Base-by-base conservation (phyloP, 441 rosid genomes). In the Populus hybrid region DNA sequence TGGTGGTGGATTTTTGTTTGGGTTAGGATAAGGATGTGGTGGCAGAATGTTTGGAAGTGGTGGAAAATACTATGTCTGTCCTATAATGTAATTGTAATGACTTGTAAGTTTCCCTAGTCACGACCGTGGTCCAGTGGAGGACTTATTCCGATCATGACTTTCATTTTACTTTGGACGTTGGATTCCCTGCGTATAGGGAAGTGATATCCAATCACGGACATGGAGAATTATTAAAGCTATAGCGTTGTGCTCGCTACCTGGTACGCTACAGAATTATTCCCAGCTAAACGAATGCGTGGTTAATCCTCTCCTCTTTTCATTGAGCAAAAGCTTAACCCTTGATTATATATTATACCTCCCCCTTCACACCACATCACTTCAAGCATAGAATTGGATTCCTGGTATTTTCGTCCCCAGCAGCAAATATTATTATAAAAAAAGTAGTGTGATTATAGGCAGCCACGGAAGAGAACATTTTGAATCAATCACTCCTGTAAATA, bases 21-120 rank as follows among this genome's bases (percentile, higher is more conserved):
- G 73, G 81, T 78, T 24, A 66, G 80, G 82, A 71, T 59, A 79
- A 59, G 83, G 79, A 67, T 72, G 30, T 76, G 84, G 74, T 80
- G 78, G 82, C 77, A 76, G 42, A 34, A 34, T 34, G 36, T 34
- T 34, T 34, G 36, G 36, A 34, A 34, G 36, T 34, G 36, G 36
- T 34, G 23, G 75, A 78, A 80, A 81, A 80, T 74, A 69, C 82
- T 35, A 1, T 8, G 40, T 24, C 65, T 65, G 81, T 57, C 63
- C 63, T 20, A 7, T 4, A 4, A 20, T 20, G 50, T 5, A 67
- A 46, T 67, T 32, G 30, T 30, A 18, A 18, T 18, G 24, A 11
- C 2, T 23, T 16, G 38, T 36, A 30, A 30, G 32, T 30, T 30
- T 30, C 32, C 32, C 0, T 30, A 30, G 32, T 30, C 32, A 30